Conservation (phyloP, 2,329 filamentous ascomycete genomes). For the Apiospora sp. region DNA sequence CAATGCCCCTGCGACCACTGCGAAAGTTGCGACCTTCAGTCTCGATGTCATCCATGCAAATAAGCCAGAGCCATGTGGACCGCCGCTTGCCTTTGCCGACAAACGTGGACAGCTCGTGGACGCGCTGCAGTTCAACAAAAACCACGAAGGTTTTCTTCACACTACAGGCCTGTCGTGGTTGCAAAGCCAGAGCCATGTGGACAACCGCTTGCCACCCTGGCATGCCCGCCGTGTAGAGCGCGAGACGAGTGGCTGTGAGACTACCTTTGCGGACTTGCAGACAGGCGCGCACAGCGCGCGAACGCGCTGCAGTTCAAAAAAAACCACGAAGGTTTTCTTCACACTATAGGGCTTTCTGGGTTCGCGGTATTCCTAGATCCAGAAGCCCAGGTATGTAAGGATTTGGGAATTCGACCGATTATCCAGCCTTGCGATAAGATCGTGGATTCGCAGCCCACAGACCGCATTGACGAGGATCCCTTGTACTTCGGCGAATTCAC, state of each 20-base stretch:
- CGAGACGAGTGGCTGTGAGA: no score
- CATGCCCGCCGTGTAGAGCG: no score
- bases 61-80: background rate
- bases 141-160: background rate
- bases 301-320: no score
- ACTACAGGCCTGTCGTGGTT: no score
- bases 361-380: background rate
- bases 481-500: background rate
- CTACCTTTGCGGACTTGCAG: no score
- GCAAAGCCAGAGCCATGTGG: no score
- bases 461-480: conserved; percentile 1
- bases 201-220: no score
- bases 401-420: background rate
- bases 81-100: background rate
- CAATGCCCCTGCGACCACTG: no score
- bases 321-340: no score
- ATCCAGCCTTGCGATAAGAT: background rate
- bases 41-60: background rate
- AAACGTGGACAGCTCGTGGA: conserved; percentile 1
- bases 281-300: no score
- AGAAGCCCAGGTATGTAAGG: background rate
- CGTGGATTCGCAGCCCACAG: background rate
- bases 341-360: background rate
- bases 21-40: background rate
- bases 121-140: background rate